Evolutionary conservation across 2,329 filamentous ascomycete genomes (phyloP), one percentile per base, ranked within the genome.

Genomic region (Scopulariopsis brevicaulis): DNA sequence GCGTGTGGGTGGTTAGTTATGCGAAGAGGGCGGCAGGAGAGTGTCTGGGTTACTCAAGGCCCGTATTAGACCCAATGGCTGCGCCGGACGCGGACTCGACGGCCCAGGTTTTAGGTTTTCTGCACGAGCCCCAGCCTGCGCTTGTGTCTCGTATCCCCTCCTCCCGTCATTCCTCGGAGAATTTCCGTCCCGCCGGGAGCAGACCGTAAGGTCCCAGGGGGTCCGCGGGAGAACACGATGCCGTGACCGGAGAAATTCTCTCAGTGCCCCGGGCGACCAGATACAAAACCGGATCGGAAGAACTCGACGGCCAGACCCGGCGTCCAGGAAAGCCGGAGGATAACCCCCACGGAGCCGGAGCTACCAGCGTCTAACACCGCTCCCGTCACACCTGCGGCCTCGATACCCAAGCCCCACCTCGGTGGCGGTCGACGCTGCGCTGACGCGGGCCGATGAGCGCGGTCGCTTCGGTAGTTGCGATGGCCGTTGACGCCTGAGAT

Each of bases 111-210:
- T 50, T 50, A 50, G 46, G 22, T 12, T 50, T 50, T 22, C 20
- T 24, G 46, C 22, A 22, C 46, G 22, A 50, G 46, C 46, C 22
- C 4, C 46, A 50, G 46, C n/a, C 46, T 22, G 10, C 8, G 46
- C 12, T 50, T 50, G 46, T 50, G 46, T 50, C 24, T 14, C 53
- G 24, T 53, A 14, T 53, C 20, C 25, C 50, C 43, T 32, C 28
- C 28, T 32, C 28, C 28, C 53, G 53, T 55, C 53, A 18, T 48
- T 50, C 32, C 48, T 53, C 51, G 56, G 56, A 25, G 56, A 15
- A 43, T 57, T 53, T 57, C 56, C 56, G 51, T 34, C 53, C 20
- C 53, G 25, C 20, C 28, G 56, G 50, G 56, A 53, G 22, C 46
- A 37, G 40, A 32, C 46, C 14, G 14, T 8, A 12, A 50, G 22